phyloP scores from a whole-genome alignment of 179 eudicot species.

The Spinacia oleracea region DNA sequence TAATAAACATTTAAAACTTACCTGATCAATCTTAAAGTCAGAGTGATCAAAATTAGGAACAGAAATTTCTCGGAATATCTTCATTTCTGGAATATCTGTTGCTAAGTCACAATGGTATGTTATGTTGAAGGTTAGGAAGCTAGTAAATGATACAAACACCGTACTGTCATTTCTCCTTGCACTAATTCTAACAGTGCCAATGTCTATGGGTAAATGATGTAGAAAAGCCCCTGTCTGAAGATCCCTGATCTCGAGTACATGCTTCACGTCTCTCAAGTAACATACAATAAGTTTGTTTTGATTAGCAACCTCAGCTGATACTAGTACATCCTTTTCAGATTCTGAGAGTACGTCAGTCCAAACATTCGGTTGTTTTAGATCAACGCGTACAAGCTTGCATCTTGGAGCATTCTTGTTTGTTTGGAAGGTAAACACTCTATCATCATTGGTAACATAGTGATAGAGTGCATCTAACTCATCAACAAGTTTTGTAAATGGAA shows the following conservation, averaged over 20 bases:
- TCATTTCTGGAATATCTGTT: constrained; percentile 58
- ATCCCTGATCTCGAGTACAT: constrained; percentile 71
- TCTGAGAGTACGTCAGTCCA: constrained; percentile 70
- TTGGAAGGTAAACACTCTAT: constrained; percentile 59
- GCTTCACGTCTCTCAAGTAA: constrained; percentile 79
- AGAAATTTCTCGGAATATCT: constrained; percentile 65
- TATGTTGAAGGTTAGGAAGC: constrained; percentile 74
- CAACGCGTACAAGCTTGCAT: constrained; percentile 67
- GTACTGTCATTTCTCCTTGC: constrained; percentile 56
- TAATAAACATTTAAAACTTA: constrained; percentile 19
- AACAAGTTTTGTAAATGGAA: constrained; percentile 70
- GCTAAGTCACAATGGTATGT: constrained; percentile 67
- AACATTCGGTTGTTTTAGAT: constrained; percentile 49
- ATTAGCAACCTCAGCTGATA: constrained; percentile 61
- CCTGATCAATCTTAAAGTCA: constrained; percentile 69
- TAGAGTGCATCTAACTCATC: constrained; percentile 74
- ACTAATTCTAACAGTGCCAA: constrained; percentile 70
- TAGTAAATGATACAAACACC: constrained; percentile 66
- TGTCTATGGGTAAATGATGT: constrained; percentile 66
- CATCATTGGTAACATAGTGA: constrained; percentile 63
- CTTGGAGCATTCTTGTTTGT: constrained; percentile 87
- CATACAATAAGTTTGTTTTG: constrained; percentile 55
- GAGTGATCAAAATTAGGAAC: constrained; percentile 81
- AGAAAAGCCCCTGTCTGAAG: constrained; percentile 54
- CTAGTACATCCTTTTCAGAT: constrained; percentile 71